Evolutionary conservation across 352 stramenopile genomes (phyloP).

Genomic region (Pythium vanterpoolii): DNA sequence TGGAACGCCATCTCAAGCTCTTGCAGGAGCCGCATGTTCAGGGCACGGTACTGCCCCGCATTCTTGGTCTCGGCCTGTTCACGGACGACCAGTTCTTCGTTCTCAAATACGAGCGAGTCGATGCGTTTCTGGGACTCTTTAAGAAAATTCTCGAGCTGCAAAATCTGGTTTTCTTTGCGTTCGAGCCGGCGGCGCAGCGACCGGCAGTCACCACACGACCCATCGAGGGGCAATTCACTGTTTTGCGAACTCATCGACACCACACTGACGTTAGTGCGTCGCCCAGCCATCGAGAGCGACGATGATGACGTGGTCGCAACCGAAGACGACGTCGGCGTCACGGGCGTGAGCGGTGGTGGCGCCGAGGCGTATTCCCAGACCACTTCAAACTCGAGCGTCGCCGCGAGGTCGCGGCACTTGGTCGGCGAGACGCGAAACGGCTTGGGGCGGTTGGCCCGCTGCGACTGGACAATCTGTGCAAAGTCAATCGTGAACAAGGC

Average conservation of each 20-base stretch:
- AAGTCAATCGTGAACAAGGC: slow-evolving; percentile 77
- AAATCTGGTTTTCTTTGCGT: slow-evolving; percentile 68
- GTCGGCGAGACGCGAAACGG: slow-evolving; percentile 60
- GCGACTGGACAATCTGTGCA: slow-evolving; percentile 56
- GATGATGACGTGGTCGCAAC: slow-evolving; percentile 29
- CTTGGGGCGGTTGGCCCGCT: slow-evolving; percentile 41
- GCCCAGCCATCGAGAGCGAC: slow-evolving; percentile 34
- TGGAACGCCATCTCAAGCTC: slow-evolving; percentile 74
- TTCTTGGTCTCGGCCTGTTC: slow-evolving; percentile 69
- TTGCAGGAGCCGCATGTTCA: slow-evolving; percentile 65
- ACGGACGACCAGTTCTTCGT: slow-evolving; percentile 57
- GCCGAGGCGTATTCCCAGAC: slow-evolving; percentile 53
- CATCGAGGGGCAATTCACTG: slow-evolving; percentile 36
- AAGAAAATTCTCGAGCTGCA: slow-evolving; percentile 71
- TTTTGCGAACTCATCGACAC: slow-evolving; percentile 47
- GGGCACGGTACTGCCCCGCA: slow-evolving; percentile 42
- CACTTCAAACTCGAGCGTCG: slow-evolving; percentile 73
- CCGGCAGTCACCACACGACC: slow-evolving; percentile 43
- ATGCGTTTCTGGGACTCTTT: slow-evolving; percentile 80
- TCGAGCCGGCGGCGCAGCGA: slow-evolving; percentile 58
- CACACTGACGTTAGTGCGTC: slow-evolving; percentile 50
- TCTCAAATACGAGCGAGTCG: slow-evolving; percentile 56
- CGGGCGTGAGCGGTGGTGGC: slow-evolving; percentile 19
- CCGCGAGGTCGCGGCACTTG: slow-evolving; percentile 73
- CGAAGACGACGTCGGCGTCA: slow-evolving; percentile 37